phyloP scores from a whole-genome alignment of 2,329 filamentous ascomycete genomes.

The Aspergillus sp. region DNA sequence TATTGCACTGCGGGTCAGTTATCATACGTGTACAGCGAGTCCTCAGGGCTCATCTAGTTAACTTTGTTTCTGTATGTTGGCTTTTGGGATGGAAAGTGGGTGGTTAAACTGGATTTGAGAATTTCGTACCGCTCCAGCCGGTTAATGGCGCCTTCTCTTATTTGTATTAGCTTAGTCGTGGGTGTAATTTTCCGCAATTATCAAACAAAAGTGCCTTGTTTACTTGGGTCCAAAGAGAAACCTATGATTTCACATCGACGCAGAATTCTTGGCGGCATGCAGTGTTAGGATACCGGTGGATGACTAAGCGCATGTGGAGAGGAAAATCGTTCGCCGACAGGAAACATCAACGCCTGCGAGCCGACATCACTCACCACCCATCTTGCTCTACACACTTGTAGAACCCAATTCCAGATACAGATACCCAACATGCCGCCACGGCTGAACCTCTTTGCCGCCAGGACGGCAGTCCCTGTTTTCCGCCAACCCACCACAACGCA shows the following conservation, averaged over 20 bases:
- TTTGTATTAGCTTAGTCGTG: not conserved
- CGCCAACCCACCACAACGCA: conserved; percentile 29
- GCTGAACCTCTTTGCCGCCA: conserved; percentile 49
- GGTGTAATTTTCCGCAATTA: not conserved
- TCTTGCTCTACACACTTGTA: not conserved
- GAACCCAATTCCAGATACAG: conserved; percentile 8
- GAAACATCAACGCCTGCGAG: not conserved
- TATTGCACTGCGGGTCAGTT: conserved; percentile 17
- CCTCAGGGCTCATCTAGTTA: not conserved
- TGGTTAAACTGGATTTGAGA: not conserved
- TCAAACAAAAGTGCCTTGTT: not conserved
- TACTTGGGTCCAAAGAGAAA: not conserved
- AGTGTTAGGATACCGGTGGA: not conserved
- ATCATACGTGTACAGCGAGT: not conserved
- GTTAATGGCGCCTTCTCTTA: not conserved
- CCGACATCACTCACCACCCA: conserved; percentile 9
- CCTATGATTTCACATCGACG: not conserved
- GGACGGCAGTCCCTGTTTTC: conserved; percentile 31
- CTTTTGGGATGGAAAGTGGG: not conserved
- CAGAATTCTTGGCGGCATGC: conserved; percentile 13
- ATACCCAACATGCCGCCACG: conserved; percentile 54
- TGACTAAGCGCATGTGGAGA: conserved; percentile 22
- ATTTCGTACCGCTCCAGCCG: too few relatives aligned
- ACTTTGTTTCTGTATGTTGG: not conserved
- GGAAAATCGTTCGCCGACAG: conserved; percentile 27